These are phyloP conservation scores for Chalciporus pseudorubinellus DNA, from an alignment of 768 basidiomycete genomes.

Conservation along the genomic window DNA sequence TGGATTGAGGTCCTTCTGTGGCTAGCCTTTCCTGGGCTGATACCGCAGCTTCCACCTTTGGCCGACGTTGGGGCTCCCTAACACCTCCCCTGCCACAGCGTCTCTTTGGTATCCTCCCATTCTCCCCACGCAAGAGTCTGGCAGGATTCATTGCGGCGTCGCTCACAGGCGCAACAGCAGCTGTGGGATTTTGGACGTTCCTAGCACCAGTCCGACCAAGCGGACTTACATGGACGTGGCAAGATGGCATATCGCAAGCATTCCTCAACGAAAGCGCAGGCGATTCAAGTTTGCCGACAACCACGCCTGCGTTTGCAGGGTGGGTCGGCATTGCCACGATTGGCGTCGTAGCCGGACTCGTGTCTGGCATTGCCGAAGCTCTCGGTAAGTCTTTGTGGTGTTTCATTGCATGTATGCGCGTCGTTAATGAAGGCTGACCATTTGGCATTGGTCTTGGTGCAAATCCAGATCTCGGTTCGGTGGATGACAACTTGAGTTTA, in stretches of 20 bases:
- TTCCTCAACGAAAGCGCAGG: slow-evolving; percentile 12
- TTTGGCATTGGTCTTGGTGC: background rate
- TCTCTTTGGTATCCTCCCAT: slow-evolving; percentile 50
- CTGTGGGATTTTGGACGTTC: slow-evolving; percentile 69
- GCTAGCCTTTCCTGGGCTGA: slow-evolving; percentile 92
- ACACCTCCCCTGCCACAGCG: slow-evolving; percentile 60
- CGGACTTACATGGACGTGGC: slow-evolving; percentile 57
- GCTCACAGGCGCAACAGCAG: slow-evolving; percentile 66
- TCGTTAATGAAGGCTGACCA: slow-evolving; percentile 1
- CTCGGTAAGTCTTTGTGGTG: slow-evolving; percentile 65
- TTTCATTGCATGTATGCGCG: background rate
- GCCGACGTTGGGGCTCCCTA: slow-evolving; percentile 74
- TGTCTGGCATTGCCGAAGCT: slow-evolving; percentile 86
- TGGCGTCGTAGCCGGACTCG: slow-evolving; percentile 66
- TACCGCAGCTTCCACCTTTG: slow-evolving; percentile 89
- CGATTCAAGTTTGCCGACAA: background rate
- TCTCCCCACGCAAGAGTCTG: slow-evolving; percentile 80
- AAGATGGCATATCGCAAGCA: slow-evolving; percentile 41
- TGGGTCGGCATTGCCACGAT: slow-evolving; percentile 52
- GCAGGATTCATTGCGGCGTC: slow-evolving; percentile 82
- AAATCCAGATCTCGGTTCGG: slow-evolving; percentile 68
- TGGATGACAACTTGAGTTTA: slow-evolving; percentile 89
- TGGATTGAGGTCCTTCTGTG: background rate
- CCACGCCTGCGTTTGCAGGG: slow-evolving; percentile 19
- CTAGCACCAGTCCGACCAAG: slow-evolving; percentile 47